These are phyloP conservation scores for Claviceps arundinis DNA, from an alignment of 2,329 filamentous ascomycete genomes.

Conservation along the genomic window DNA sequence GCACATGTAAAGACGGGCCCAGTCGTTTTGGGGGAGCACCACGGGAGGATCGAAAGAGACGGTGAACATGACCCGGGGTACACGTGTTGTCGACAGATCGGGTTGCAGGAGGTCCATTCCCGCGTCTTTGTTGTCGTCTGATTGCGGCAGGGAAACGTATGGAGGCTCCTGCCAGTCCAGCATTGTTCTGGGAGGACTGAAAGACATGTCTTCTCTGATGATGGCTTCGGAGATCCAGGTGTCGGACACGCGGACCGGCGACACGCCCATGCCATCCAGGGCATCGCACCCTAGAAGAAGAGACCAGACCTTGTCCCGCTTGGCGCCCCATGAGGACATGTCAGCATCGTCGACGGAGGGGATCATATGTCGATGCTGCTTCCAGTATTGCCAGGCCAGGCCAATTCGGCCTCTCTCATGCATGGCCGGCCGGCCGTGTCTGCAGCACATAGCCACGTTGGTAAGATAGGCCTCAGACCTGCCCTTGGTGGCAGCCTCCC, in stretches of 20 bases:
- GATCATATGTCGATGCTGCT: constrained; percentile 39
- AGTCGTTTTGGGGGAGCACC: constrained; percentile 51
- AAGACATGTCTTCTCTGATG: constrained; percentile 40
- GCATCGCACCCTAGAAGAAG: constrained; percentile 53
- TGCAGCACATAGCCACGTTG: constrained; percentile 51
- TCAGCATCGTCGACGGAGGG: constrained; percentile 17
- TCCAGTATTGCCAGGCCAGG: constrained; percentile 67
- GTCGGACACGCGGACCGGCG: constrained; percentile 56
- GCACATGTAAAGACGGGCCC: constrained; percentile 46
- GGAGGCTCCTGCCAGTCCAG: constrained; percentile 64
- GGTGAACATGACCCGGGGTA: constrained; percentile 62
- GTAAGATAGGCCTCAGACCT: constrained; percentile 37
- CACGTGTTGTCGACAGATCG: constrained; percentile 31
- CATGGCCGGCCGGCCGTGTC: constrained; percentile 58
- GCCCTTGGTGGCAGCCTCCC: constrained; percentile 30
- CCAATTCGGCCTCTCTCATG: constrained; percentile 55
- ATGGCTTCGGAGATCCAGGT: constrained; percentile 59
- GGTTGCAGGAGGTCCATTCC: constrained; percentile 40
- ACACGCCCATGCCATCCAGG: constrained; percentile 31
- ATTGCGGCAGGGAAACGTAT: constrained; percentile 41
- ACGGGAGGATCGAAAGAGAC: constrained; percentile 64
- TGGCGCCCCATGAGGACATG: constrained; percentile 24
- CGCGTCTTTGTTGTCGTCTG: constrained; percentile 33
- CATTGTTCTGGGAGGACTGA: constrained; percentile 27
- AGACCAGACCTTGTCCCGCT: constrained; percentile 45